Conservation (phyloP, 805 yeast genomes). For the Schwanniomyces yamadae region DNA sequence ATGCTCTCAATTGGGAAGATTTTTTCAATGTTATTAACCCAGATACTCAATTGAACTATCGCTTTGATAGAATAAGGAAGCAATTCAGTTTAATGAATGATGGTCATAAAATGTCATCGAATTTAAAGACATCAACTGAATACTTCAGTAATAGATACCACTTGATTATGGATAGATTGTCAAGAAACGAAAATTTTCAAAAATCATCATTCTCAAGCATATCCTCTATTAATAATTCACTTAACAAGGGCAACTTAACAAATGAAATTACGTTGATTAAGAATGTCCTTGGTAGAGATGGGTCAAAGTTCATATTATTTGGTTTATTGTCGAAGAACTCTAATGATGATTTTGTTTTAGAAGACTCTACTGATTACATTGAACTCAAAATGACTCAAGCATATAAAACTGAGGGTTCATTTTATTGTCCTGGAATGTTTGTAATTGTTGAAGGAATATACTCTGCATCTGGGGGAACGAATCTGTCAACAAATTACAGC, state of each 20-base stretch:
- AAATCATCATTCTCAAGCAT: slow-evolving; percentile 43
- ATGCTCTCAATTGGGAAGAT: slow-evolving; percentile 63
- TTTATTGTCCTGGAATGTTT: slow-evolving; percentile 72
- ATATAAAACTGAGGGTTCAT: slow-evolving; percentile 61
- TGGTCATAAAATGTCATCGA: slow-evolving; percentile 11
- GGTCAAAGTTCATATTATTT: slow-evolving; percentile 68
- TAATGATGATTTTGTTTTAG: slow-evolving; percentile 70
- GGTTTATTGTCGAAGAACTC: slow-evolving; percentile 69
- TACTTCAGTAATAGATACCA: slow-evolving; percentile 56
- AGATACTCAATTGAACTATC: slow-evolving; percentile 59
- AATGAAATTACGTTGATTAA: slow-evolving; percentile 67
- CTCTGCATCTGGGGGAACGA: slow-evolving; percentile 55
- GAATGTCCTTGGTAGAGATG: slow-evolving; percentile 83
- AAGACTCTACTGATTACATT: slow-evolving; percentile 77
- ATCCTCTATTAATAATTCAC: slow-evolving; percentile 39
- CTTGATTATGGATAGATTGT: slow-evolving; percentile 64
- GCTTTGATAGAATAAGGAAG: slow-evolving; percentile 59
- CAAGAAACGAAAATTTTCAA: slow-evolving; percentile 76
- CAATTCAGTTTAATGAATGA: slow-evolving; percentile 50
- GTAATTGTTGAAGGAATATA: slow-evolving; percentile 85
- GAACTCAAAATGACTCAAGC: slow-evolving; percentile 65
- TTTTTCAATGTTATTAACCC: slow-evolving; percentile 68
- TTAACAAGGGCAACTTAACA: slow-evolving; percentile 10
- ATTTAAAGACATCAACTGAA: slow-evolving; percentile 27
- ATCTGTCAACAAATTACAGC: slow-evolving; percentile 27